phyloP scores from a whole-genome alignment of 2,329 filamentous ascomycete species.

The Leptographium wingfieldii region DNA sequence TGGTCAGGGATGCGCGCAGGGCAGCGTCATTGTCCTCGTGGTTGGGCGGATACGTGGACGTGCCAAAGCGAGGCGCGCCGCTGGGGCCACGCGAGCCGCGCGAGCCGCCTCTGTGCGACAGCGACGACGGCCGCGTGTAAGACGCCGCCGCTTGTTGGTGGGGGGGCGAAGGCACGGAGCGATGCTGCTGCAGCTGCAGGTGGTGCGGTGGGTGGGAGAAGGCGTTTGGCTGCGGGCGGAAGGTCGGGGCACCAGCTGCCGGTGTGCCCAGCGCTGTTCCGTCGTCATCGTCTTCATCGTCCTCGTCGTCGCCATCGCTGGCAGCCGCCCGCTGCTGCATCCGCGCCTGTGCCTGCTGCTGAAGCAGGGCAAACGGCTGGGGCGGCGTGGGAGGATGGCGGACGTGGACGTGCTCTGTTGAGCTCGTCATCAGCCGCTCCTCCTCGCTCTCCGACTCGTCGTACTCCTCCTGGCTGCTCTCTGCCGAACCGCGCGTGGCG shows the following conservation, averaged over 20 bases:
- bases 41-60: constrained; percentile 59
- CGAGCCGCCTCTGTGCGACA: constrained; percentile 34
- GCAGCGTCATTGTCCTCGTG: constrained; percentile 89
- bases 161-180: constrained; percentile 36
- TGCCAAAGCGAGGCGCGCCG: constrained; percentile 47
- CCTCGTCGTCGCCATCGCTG: constrained; percentile 21
- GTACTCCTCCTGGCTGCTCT: constrained; percentile 86
- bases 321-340: constrained; percentile 20
- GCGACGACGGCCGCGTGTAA: constrained; percentile 33
- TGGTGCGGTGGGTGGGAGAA: constrained; percentile 69
- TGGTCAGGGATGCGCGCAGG: constrained; percentile 84
- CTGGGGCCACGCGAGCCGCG: constrained; percentile 24
- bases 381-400: constrained; percentile 17
- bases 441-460: constrained; percentile 89
- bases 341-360: constrained; percentile 2
- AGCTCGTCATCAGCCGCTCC: constrained; percentile 52
- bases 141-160: constrained; percentile 28
- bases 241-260: constrained; percentile 38
- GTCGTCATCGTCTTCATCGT: constrained; percentile 52
- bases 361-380: constrained; percentile 1
- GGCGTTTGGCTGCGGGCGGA: constrained; percentile 82
- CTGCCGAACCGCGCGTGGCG: constrained; percentile 20
- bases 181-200: constrained; percentile 31
- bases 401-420: constrained; percentile 41
- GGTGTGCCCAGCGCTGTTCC: constrained; percentile 63